Evolutionary conservation across 345 rosid species (phyloP), one percentile per base, ranked within the genome.

Genomic region (Pugionium cornutum): DNA sequence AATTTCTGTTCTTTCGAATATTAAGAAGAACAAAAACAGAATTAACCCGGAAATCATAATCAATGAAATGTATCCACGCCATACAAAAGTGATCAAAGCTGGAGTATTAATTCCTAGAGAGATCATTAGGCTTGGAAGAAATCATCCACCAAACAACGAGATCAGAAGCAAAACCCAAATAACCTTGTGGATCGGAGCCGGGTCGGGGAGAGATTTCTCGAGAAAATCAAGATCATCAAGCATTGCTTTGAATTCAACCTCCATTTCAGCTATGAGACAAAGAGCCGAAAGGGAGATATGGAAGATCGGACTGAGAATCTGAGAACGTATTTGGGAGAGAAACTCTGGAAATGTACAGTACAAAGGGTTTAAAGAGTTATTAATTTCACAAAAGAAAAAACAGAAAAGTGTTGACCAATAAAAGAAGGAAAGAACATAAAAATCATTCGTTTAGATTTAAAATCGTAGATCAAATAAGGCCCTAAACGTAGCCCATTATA

Each of bases 141-240:
- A 9, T 1, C 6, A 2, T 31, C 9, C 26, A 62, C 5, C 7
- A 44, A 18, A 11, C 42, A 45, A 34, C 9, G 30, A 32, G 6
- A 54, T 28, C 30, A 29, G 26, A 61, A 32, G 36, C 4, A 37
- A 64, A 45, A 66, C 47, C 27, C 50, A 42, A 61, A 43, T 35
- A 31, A 86, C 96, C 96, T 80, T 77, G 30, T 78, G 77, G 54
- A 86, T 76, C 33, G 86, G 82, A 63, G 85, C 72, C 70, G 79
- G 78, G 77, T 83, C 90, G 7, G 81, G 76, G 6, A 83, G 62
- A 9, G 87, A 82, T 65, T 53, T 75, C 78, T 77, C 82, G 66
- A 91, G 77, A 42, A 78, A 42, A 47, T 79, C 76, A 2, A 89
- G 89, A 75, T 86, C 96, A 44, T 67, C 78, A 32, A 77, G 80